phyloP scores from a whole-genome alignment of 1,139 yeast genomes.

The Sugiyamaella castrensis region DNA sequence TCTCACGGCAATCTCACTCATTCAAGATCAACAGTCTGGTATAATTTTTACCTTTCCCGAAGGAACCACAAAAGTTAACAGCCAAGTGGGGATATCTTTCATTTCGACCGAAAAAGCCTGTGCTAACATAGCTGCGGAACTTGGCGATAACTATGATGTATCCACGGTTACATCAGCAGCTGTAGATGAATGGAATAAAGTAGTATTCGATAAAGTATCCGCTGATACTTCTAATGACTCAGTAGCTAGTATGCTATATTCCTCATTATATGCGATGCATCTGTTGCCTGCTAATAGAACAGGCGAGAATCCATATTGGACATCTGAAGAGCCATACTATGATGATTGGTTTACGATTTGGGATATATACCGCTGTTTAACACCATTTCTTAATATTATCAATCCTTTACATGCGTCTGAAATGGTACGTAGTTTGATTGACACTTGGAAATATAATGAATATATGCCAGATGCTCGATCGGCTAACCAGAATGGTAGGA shows the following conservation, averaged over 20 bases:
- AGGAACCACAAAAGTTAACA: conserved; percentile 21
- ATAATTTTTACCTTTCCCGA: conserved; percentile 13
- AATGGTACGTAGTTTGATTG: conserved; percentile 37
- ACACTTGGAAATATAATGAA: conserved; percentile 40
- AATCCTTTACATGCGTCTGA: conserved; percentile 39
- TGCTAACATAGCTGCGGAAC: conserved; percentile 31
- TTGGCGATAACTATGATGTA: conserved; percentile 28
- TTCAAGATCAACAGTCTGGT: conserved; percentile 9
- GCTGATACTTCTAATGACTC: conserved; percentile 24
- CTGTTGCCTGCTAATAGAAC: conserved; percentile 42
- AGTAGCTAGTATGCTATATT: conserved; percentile 33
- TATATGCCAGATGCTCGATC: conserved; percentile 44
- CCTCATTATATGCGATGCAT: conserved; percentile 40
- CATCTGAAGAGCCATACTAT: conserved; percentile 36
- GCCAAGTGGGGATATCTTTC: conserved; percentile 41
- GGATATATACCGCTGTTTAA: conserved; percentile 42
- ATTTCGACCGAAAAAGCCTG: conserved; percentile 38
- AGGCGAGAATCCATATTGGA: conserved; percentile 39
- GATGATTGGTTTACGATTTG: conserved; percentile 45
- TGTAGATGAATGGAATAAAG: conserved; percentile 33
- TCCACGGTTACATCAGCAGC: conserved; percentile 30
- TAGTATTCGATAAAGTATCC: conserved; percentile 17
- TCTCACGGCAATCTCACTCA: conserved; percentile 1
- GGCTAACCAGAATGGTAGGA: conserved; percentile 43
- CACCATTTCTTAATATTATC: conserved; percentile 38